Base-by-base conservation (phyloP, 2,329 filamentous ascomycete species). In the Colletotrichum brevisporum region DNA sequence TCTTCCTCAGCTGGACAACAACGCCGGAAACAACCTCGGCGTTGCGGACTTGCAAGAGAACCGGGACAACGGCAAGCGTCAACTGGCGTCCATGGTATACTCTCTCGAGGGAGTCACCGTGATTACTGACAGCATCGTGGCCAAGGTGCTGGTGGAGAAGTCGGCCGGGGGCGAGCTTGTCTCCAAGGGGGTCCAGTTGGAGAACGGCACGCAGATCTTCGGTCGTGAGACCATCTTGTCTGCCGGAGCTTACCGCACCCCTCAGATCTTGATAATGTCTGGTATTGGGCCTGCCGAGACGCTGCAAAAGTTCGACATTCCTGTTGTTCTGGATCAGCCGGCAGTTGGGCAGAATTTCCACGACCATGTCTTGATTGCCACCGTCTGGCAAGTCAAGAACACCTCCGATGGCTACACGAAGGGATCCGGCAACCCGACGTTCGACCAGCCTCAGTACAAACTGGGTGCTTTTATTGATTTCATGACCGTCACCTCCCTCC, bases 391-490 rank as follows among this genome's bases (percentile, higher is more conserved):
- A 15, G n/a, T 83, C 5, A 75, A 76, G 27, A 70, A 80, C 54
- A 76, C 77, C 10, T 75, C 74, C 6, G 75, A 74, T 0, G 81
- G 80, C 1, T 76, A 74, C 69, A 71, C 76, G 1, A 64, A 79
- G 2, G 78, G 78, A 2, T 78, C 81, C 0, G 52, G 74, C 0
- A 82, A 80, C 36, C 76, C 79, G 2, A 55, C 78, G 2, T 82
- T 80, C 61, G 71, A 70, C 1, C 71, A 78, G 58, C 77, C 78
- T 0, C 78, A 81, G 18, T 83, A 82, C 62, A 64, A 69, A 1
- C 69, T 78, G 50, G 82, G 81, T 0, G 68, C 75, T 3, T 79
- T 80, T 0, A 62, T 74, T 50, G 80, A 84, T 70, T 83, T 80
- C 71, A 73, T 80, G n/a, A 76, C 78, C 6, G 75, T 74, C 1